A percentile compares a stretch with the other conserved stretches of the same genome.
Conservation (phyloP, 148 eudicot genomes). For the Agrostemma githago region DNA sequence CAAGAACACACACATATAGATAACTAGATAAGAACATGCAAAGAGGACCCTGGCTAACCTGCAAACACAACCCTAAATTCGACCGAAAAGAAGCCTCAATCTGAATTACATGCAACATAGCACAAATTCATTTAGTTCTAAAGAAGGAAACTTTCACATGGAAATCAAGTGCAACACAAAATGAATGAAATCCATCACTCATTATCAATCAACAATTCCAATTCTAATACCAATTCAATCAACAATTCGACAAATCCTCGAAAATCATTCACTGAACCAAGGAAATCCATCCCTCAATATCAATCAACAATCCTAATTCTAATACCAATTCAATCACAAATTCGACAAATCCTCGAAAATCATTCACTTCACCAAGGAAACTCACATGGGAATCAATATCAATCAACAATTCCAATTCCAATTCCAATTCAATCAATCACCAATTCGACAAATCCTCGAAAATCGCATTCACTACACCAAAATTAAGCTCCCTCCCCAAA, state of each 20-base stretch:
- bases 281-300: no score
- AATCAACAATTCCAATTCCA: no score
- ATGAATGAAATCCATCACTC: not conserved
- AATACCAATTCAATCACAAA: not conserved
- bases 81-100: constrained; percentile 1
- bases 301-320: no score
- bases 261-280: not conserved
- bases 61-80: not conserved
- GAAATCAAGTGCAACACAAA: not conserved
- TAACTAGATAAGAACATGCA: not conserved
- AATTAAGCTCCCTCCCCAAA: constrained; percentile 3
- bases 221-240: not conserved
- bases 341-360: not conserved
- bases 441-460: not conserved
- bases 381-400: not conserved
- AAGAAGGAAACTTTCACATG: not conserved
- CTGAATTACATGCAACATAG: not conserved
- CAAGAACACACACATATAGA: not conserved
- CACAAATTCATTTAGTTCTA: not conserved
- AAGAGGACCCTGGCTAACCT: constrained; percentile 5
- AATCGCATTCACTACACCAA: not conserved
- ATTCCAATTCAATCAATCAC: not conserved
- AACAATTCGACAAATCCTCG: not conserved
- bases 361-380: not conserved
- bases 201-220: not conserved